A percentile compares a stretch with the other conserved stretches of the same genome.
phyloP scores from a whole-genome alignment of 805 yeast species.

The Candida sanyiensis region DNA sequence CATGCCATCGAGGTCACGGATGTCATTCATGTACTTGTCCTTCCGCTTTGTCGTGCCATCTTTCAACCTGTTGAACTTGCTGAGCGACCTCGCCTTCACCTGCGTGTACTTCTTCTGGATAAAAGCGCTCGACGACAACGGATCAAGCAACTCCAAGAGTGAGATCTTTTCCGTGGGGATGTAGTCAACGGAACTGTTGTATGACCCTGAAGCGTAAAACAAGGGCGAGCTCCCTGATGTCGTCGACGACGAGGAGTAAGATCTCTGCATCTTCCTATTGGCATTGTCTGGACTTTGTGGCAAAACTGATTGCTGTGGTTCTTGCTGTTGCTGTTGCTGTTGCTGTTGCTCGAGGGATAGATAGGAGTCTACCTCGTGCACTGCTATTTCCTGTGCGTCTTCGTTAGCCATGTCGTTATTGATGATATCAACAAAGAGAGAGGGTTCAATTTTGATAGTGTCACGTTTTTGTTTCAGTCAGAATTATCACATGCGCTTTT shows the following conservation, averaged over 20 bases:
- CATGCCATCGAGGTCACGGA: constrained; percentile 23
- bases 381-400: constrained; percentile 1
- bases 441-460: no score
- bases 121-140: constrained; percentile 22
- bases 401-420: not conserved
- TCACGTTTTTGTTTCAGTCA: no score
- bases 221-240: constrained; percentile 23
- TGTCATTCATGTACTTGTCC: constrained; percentile 17
- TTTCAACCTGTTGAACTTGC: constrained; percentile 18
- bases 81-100: constrained; percentile 22
- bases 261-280: constrained; percentile 9
- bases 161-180: constrained; percentile 24
- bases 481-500: no score
- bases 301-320: not conserved
- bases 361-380: constrained; percentile 6
- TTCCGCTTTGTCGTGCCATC: constrained; percentile 18
- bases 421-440: no score
- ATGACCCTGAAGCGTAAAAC: constrained; percentile 19
- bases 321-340: not conserved
- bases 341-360: constrained; percentile 4
- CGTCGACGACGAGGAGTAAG: constrained; percentile 19
- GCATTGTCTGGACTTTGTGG: not conserved
- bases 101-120: constrained; percentile 22
- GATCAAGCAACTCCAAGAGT: constrained; percentile 27
- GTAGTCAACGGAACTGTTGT: constrained; percentile 16